A percentile compares a stretch with the other conserved stretches of the same genome.
Conservation (phyloP, 2,329 filamentous ascomycete species). For the Ophiosphaerella herpotricha region DNA sequence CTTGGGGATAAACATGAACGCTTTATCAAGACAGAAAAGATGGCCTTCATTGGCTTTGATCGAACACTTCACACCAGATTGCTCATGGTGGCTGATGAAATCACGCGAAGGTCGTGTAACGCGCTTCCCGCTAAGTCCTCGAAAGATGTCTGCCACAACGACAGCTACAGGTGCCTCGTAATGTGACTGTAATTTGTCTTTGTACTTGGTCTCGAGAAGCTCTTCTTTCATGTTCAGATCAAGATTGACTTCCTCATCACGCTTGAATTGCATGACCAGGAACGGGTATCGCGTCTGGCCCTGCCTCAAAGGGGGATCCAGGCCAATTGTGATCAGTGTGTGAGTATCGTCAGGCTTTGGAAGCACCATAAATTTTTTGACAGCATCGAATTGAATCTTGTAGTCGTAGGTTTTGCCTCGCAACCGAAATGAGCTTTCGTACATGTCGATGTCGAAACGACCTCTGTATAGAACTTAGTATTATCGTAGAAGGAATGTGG, state of each 20-base stretch:
- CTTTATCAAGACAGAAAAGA: slow-evolving; percentile 95
- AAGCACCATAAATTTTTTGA: slow-evolving; percentile 98
- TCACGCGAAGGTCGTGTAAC: slow-evolving; percentile 92
- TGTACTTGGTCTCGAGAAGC: slow-evolving; percentile 81
- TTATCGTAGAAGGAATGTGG: slow-evolving; percentile 5
- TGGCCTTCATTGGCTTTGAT: slow-evolving; percentile 99
- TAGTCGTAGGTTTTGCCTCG: slow-evolving; percentile 99
- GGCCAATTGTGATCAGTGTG: slow-evolving; percentile 88
- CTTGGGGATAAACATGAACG: slow-evolving; percentile 98
- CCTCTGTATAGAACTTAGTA: slow-evolving; percentile 65
- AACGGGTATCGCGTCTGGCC: slow-evolving; percentile 98
- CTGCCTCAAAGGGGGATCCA: slow-evolving; percentile 93
- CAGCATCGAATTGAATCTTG: slow-evolving; percentile 97
- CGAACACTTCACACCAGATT: slow-evolving; percentile 97
- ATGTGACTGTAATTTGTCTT: slow-evolving; percentile 82
- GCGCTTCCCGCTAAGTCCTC: slow-evolving; percentile 91
- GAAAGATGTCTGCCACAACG: slow-evolving; percentile 94
- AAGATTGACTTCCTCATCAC: slow-evolving; percentile 94
- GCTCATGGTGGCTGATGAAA: slow-evolving; percentile 89
- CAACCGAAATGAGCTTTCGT: slow-evolving; percentile 94
- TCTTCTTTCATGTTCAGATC: slow-evolving; percentile 96
- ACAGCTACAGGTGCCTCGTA: slow-evolving; percentile 89
- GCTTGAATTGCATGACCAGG: slow-evolving; percentile 98
- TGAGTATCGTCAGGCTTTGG: slow-evolving; percentile 99
- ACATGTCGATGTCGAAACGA: slow-evolving; percentile 99